Evolutionary conservation across 371 early-diverging fungal genomes (phyloP).

Genomic region (Apophysomyces ossiformis): DNA sequence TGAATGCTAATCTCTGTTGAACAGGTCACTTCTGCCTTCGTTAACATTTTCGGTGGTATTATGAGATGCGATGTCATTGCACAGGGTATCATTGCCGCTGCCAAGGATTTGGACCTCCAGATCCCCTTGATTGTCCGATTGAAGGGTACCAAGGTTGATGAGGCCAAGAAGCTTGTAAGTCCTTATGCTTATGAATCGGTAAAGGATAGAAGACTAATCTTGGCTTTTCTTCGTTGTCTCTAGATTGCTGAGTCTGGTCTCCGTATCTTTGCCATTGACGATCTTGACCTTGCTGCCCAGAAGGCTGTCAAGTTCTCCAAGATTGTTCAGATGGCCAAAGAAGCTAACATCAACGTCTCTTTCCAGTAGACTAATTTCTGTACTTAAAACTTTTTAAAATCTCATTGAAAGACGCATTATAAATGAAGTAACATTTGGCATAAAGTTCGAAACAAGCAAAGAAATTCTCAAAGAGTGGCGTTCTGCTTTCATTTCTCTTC

Average conservation of each 20-base stretch:
- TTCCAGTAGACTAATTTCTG: constrained; percentile 43
- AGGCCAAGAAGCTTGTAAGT: constrained; percentile 53
- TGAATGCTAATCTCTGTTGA: background rate
- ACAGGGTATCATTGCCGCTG: constrained; percentile 96
- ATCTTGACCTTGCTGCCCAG: constrained; percentile 93
- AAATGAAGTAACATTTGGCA: constrained; percentile 9
- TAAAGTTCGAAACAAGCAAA: too few relatives aligned
- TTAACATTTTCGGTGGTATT: constrained; percentile 99
- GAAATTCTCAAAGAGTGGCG: too few relatives aligned
- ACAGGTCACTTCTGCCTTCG: constrained; percentile 90
- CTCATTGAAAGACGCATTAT: constrained; percentile 11
- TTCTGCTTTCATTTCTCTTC: too few relatives aligned
- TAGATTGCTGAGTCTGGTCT: constrained; percentile 88
- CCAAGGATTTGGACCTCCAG: constrained; percentile 85
- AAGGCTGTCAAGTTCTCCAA: constrained; percentile 93
- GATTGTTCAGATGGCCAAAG: constrained; percentile 78
- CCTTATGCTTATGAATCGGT: background rate
- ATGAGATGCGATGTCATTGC: constrained; percentile 99
- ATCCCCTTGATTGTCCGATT: constrained; percentile 97
- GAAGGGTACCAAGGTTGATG: constrained; percentile 79
- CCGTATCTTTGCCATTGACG: constrained; percentile 91
- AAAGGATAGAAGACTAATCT: too few relatives aligned
- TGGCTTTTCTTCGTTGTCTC: background rate
- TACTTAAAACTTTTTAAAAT: background rate
- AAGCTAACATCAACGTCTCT: constrained; percentile 69